phyloP scores from a whole-genome alignment of 345 rosid species.

The Brassica rapa region DNA sequence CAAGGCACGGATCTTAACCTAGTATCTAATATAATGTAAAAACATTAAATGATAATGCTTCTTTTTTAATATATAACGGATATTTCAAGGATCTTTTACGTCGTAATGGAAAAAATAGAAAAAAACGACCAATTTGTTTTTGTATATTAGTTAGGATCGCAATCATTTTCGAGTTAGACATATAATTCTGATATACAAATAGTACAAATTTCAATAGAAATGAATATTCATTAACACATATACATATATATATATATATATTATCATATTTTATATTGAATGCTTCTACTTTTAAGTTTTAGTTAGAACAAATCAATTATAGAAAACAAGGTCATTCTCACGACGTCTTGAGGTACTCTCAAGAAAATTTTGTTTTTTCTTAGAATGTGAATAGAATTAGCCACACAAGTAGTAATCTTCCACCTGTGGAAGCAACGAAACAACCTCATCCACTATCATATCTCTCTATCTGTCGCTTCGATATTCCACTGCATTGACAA shows the following conservation, averaged over 20 bases:
- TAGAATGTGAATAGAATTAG: neutral
- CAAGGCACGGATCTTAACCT: too few relatives aligned
- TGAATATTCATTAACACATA: neutral
- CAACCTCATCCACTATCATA: too few relatives aligned
- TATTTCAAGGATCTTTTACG: constrained; percentile 18
- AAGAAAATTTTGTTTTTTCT: neutral
- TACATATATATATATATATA: neutral
- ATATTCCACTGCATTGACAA: too few relatives aligned
- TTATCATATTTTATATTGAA: too few relatives aligned
- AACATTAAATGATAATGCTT: too few relatives aligned
- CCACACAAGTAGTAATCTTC: too few relatives aligned
- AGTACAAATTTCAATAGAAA: neutral
- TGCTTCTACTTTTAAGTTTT: too few relatives aligned
- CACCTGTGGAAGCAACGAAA: too few relatives aligned
- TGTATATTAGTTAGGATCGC: neutral
- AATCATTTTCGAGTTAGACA: neutral
- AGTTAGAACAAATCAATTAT: neutral
- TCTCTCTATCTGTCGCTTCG: too few relatives aligned
- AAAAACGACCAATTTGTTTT: neutral
- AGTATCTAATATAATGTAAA: too few relatives aligned
- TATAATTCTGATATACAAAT: neutral
- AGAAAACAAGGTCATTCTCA: constrained; percentile 18
- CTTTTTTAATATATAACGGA: neutral
- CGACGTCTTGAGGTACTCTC: neutral
- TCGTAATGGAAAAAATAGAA: neutral